These are phyloP conservation scores for Alternaria rosae DNA, from an alignment of 2,329 filamentous ascomycete species.

Conservation along the genomic window DNA sequence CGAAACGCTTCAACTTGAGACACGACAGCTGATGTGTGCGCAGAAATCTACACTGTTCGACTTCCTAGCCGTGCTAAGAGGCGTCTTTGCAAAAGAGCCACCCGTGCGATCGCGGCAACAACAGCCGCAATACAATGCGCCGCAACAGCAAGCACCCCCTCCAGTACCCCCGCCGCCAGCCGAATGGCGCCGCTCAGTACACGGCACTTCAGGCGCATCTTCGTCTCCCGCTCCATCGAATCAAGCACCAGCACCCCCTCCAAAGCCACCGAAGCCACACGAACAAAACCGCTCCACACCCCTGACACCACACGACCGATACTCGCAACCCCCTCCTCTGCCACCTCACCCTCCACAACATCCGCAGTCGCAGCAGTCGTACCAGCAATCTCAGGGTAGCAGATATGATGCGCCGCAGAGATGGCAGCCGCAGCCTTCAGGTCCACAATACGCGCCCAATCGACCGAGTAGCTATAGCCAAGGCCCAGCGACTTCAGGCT, in stretches of 20 bases:
- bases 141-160: constrained; percentile 41
- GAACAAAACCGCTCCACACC: constrained; percentile 36
- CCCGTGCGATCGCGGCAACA: constrained; percentile 78
- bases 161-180: constrained; percentile 73
- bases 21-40: constrained; percentile 15
- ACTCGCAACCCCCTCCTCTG: constrained; percentile 43
- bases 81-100: constrained; percentile 93
- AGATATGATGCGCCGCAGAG: constrained; percentile 28
- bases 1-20: not conserved
- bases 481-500: constrained; percentile 34
- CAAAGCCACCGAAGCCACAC: constrained; percentile 56
- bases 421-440: constrained; percentile 25
- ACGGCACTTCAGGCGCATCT: constrained; percentile 42
- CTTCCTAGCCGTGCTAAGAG: constrained; percentile 80
- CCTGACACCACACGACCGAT: constrained; percentile 35
- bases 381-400: constrained; percentile 29
- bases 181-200: constrained; percentile 54
- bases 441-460: constrained; percentile 24
- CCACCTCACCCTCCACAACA: constrained; percentile 45
- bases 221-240: constrained; percentile 43
- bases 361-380: constrained; percentile 23
- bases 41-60: constrained; percentile 84
- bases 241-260: constrained; percentile 51
- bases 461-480: constrained; percentile 34
- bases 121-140: constrained; percentile 48